Base-by-base conservation (phyloP, 352 stramenopile species). In the Aphanomyces invadans region DNA sequence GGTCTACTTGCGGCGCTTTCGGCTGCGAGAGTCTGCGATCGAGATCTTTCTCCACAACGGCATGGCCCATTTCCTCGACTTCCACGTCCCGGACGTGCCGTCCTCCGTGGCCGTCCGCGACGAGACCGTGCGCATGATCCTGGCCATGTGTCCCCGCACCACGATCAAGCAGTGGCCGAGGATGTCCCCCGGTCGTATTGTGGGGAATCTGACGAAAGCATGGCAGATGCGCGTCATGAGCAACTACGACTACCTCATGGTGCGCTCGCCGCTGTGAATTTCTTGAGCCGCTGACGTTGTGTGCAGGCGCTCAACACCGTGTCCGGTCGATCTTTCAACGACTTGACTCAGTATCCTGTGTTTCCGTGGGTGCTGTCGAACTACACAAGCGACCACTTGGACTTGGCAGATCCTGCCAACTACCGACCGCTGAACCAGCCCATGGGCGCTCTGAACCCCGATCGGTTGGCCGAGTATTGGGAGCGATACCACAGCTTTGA, bases 401-500 rank as follows among this genome's bases (percentile, higher is more conserved):
- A 95, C 42, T 60, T 95, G 31, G 86, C 76, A 26, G 86, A 99
- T 36, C 83, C 83, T 2, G 80, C 86, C 28, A 94, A 92, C 36
- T 99, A 97, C 70, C 90, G 97, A 26, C 96, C 99, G 74, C 72
- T 99, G 4, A 95, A 83, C 0, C 99, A 99, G 65, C 97, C 97
- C 4, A 90, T 99, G 28, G 97, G 97, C 11, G 97, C 97, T 2
- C 78, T 99, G 1, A 99, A 98, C 72, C 76, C 86, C 0, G 77
- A 89, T 31, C 85, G 96, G 23, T 76, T 99, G 2, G 76, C 90
- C 48, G 87, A 97, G 63, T 96, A 99, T 65, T 91, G 97, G 84
- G 94, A 98, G 36, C 78, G 96, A 63, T 99, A 98, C 71, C 78
- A 98, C 48, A 90, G 81, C 10, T 95, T 95, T 63, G 86, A 95